phyloP scores from a whole-genome alignment of 2,329 filamentous ascomycete species.

The Colletotrichum magnum region DNA sequence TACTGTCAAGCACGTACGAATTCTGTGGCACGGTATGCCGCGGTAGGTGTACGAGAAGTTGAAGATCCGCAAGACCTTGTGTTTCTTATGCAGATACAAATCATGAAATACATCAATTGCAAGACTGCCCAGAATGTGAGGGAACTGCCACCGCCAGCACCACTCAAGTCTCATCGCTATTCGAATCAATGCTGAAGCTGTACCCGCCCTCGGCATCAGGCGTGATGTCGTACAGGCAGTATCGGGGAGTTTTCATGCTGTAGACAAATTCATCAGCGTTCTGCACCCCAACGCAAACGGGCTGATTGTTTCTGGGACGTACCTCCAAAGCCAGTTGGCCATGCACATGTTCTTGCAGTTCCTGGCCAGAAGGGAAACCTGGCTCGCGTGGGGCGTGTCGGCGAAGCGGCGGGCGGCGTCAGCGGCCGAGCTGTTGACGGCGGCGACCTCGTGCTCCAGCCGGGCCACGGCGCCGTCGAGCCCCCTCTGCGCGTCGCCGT shows the following conservation, averaged over 20 bases:
- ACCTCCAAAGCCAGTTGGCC: conserved; percentile 35
- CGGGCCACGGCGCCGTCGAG: conserved; percentile 3
- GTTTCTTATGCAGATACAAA: no score
- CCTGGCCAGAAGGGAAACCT: conserved; percentile 11
- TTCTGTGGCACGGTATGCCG: no score
- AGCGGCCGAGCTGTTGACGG: conserved; percentile 17
- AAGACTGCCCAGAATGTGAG: no score
- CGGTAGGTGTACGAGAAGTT: no score
- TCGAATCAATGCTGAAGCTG: conserved; percentile 7
- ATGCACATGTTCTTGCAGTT: conserved; percentile 38
- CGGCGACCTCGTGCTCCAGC: conserved; percentile 11
- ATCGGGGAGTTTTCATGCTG: conserved; percentile 26
- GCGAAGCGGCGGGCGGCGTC: background rate
- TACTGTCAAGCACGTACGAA: no score
- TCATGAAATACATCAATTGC: no score
- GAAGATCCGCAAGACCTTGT: no score
- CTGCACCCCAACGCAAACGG: no score
- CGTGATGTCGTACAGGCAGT: conserved; percentile 25
- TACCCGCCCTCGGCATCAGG: conserved; percentile 12
- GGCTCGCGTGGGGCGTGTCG: background rate
- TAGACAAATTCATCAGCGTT: no score
- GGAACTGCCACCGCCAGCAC: background rate
- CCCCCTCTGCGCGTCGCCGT: conserved; percentile 10
- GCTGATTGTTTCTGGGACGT: background rate
- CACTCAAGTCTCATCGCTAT: conserved; percentile 2